Percentiles rank a stretch among this genome's conserved stretches.
These are phyloP conservation scores for Solanum etuberosum DNA, from an alignment of 257 asterid species.

Conservation along the genomic window DNA sequence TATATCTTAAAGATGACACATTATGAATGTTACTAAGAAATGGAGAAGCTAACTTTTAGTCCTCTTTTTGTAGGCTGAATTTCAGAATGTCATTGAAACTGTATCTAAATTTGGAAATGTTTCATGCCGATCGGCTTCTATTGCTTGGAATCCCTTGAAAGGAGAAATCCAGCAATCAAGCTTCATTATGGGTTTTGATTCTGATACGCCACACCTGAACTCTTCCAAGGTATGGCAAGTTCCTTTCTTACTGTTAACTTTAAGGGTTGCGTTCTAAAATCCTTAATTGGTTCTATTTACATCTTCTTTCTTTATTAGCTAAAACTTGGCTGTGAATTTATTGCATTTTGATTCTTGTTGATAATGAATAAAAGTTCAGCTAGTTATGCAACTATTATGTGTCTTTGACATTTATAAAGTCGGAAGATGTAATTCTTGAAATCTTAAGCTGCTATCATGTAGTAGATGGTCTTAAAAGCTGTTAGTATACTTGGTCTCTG, in stretches of 20 bases:
- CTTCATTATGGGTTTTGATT: constrained; percentile 76
- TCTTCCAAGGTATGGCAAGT: constrained; percentile 57
- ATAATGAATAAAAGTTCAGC: not conserved
- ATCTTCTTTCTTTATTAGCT: not conserved
- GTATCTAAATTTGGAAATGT: constrained; percentile 59
- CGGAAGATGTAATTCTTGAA: not conserved
- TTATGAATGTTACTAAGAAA: not conserved
- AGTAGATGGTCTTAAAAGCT: not conserved
- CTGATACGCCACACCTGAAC: constrained; percentile 54
- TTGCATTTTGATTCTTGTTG: not conserved
- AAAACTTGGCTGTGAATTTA: not conserved
- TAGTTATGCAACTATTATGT: not conserved
- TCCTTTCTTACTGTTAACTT: not conserved
- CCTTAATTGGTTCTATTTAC: not conserved
- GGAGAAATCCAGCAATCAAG: constrained; percentile 53
- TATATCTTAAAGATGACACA: not conserved
- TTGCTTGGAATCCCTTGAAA: constrained; percentile 86
- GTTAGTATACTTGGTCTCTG: not conserved
- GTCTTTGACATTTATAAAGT: not conserved
- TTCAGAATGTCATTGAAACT: constrained; percentile 65
- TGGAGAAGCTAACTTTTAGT: not conserved
- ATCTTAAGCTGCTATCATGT: not conserved
- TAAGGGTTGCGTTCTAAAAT: not conserved
- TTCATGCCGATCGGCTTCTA: constrained; percentile 61
- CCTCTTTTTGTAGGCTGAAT: constrained; percentile 53